phyloP scores from a whole-genome alignment of 768 basidiomycete species.

The Cubamyces lactineus region DNA sequence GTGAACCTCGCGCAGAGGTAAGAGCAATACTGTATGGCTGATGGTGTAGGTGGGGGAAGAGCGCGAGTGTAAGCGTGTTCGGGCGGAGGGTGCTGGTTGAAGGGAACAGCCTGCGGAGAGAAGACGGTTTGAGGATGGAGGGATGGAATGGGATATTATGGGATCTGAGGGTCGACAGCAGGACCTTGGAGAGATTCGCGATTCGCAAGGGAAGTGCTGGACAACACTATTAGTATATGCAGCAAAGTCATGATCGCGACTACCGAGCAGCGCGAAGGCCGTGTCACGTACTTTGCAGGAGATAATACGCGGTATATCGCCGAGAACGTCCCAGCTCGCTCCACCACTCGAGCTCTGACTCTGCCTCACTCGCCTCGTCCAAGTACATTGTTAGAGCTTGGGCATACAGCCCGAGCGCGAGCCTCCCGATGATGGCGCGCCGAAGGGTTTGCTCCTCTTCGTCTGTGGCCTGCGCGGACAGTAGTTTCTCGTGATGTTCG shows the following conservation, averaged over 20 bases:
- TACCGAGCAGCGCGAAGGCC: not conserved
- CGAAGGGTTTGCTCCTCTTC: slow-evolving; percentile 42
- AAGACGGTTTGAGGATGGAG: slow-evolving; percentile 50
- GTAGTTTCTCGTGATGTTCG: slow-evolving; percentile 18
- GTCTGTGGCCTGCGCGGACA: slow-evolving; percentile 17
- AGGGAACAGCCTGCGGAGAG: slow-evolving; percentile 53
- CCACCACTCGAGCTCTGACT: slow-evolving; percentile 89
- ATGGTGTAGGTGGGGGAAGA: slow-evolving; percentile 66
- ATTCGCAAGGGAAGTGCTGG: slow-evolving; percentile 53
- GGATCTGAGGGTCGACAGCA: slow-evolving; percentile 47
- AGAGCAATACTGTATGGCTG: slow-evolving; percentile 34
- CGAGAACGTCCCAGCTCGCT: slow-evolving; percentile 65
- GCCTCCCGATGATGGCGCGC: slow-evolving; percentile 49
- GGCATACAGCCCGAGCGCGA: slow-evolving; percentile 63
- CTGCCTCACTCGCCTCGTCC: slow-evolving; percentile 66
- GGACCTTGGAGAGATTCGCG: slow-evolving; percentile 38
- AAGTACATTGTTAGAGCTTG: slow-evolving; percentile 68
- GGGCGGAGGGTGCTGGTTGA: slow-evolving; percentile 49
- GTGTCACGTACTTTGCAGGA: slow-evolving; percentile 72
- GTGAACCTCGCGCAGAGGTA: slow-evolving; percentile 10
- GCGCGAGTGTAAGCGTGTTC: slow-evolving; percentile 53
- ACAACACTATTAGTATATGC: not conserved
- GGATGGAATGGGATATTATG: slow-evolving; percentile 50
- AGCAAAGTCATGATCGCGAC: not conserved
- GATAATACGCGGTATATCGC: slow-evolving; percentile 58